Evolutionary conservation across 345 rosid genomes (phyloP).

Genomic region (Gossypium rotundifolium): DNA sequence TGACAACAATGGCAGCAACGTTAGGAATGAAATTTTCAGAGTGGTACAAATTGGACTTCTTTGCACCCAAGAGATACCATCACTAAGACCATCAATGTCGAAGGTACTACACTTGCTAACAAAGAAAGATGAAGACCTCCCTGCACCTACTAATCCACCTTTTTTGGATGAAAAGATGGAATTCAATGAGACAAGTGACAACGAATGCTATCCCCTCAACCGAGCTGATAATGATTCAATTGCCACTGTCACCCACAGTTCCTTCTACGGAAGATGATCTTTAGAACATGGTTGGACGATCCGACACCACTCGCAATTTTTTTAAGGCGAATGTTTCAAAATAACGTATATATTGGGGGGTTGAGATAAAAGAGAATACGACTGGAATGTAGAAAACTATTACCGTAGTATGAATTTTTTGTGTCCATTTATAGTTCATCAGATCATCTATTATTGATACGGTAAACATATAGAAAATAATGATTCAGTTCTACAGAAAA

Average conservation of each 20-base stretch:
- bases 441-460: no score
- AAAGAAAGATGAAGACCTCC: slow-evolving; percentile 58
- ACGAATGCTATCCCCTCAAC: slow-evolving; percentile 30
- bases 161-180: slow-evolving; percentile 85
- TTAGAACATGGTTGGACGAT: neutral
- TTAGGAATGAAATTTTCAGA: slow-evolving; percentile 51
- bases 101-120: slow-evolving; percentile 64
- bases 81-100: slow-evolving; percentile 74
- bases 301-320: neutral
- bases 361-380: no score
- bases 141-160: slow-evolving; percentile 73
- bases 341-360: no score
- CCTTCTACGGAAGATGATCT: slow-evolving; percentile 33
- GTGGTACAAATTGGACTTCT: slow-evolving; percentile 70
- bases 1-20: slow-evolving; percentile 27
- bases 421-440: no score
- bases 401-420: no score
- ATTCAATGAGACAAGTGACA: slow-evolving; percentile 41
- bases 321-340: neutral
- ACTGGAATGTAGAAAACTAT: no score
- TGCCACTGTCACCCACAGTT: slow-evolving; percentile 54
- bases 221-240: slow-evolving; percentile 44
- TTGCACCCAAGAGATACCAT: slow-evolving; percentile 72
- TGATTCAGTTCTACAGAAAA: no score
- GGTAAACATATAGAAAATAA: no score